Conservation (phyloP, 805 yeast species). For the Lipomyces oligophaga region DNA sequence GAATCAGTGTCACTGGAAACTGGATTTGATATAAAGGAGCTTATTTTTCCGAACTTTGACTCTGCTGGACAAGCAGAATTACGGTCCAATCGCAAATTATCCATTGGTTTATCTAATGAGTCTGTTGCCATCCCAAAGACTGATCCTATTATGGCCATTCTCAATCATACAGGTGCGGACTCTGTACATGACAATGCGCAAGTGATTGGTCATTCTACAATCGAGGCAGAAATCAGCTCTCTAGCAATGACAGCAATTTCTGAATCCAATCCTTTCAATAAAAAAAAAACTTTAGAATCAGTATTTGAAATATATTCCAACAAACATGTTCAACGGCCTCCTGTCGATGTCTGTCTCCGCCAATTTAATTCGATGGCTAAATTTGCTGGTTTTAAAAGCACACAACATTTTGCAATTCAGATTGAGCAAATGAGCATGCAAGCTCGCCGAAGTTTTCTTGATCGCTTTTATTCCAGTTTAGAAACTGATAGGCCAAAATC, state of each 20-base stretch:
- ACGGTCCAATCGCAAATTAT: not conserved
- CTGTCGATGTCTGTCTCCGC: conserved; percentile 15
- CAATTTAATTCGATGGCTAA: conserved; percentile 22
- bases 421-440: conserved; percentile 9
- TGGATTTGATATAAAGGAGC: conserved; percentile 8
- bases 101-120: not conserved
- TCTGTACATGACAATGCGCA: conserved; percentile 22
- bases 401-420: conserved; percentile 18
- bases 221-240: conserved; percentile 10
- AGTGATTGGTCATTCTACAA: conserved; percentile 16
- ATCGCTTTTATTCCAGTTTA: conserved; percentile 6
- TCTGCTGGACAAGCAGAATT: not conserved
- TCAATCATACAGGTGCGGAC: conserved; percentile 20
- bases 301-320: not conserved
- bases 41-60: conserved; percentile 1
- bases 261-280: not conserved
- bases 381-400: conserved; percentile 6
- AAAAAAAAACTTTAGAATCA: not conserved
- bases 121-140: not conserved
- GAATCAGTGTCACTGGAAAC: conserved; percentile 15
- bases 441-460: conserved; percentile 7
- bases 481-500: not conserved
- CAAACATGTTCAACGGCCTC: conserved; percentile 2
- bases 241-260: conserved; percentile 3
- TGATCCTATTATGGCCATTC: conserved; percentile 24